Base-by-base conservation (phyloP, 768 basidiomycete species). In the Lentinula raphanica region DNA sequence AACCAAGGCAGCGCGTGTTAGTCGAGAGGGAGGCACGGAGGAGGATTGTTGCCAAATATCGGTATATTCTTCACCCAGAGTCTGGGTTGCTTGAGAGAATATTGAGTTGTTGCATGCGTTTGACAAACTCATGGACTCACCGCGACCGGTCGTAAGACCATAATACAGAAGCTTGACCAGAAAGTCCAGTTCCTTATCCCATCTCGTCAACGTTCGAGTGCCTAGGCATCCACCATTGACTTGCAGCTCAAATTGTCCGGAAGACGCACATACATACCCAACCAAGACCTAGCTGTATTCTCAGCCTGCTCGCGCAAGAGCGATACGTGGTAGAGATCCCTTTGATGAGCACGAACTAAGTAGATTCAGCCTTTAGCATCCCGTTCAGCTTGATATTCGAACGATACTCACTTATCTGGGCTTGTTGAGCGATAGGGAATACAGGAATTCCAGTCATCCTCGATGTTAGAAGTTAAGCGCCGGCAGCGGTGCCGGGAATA, bases 21-120 rank as follows among this genome's bases (percentile, higher is more conserved):
- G 66, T 21, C 63, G 69, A 13, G 84, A 74, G 2, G 84, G 87
- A 21, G 77, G 78, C 3, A 70, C 72, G 28, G 68, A 71, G 2
- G 74, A 66, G 11, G 86, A 83, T 58, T 85, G 82, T 62, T 86
- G 83, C 88, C 91, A 90, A 32, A 89, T 85, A 64, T 88, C 87
- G 1, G 90, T 92, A 64, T 94, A 94, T 67, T 94, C 92, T 69
- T 94, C 92, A n/a, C 92, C 92, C 1, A 94, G 76, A 3, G 88
- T 92, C 70, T 94, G 92, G 9, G 79, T 80, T 15, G 86, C 92
- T 94, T 59, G 4, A 53, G 28, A 53, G 38, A 48, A 54, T 19
- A 42, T 59, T 36, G 58, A n/a, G 42, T 62, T 15, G 38, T 21
- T 40, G 6, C 49, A 69, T 62, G 49, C 6, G 21, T 31, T 42